Evolutionary conservation across 441 rosid genomes (phyloP).

Genomic region (Bruguiera hainesii): DNA sequence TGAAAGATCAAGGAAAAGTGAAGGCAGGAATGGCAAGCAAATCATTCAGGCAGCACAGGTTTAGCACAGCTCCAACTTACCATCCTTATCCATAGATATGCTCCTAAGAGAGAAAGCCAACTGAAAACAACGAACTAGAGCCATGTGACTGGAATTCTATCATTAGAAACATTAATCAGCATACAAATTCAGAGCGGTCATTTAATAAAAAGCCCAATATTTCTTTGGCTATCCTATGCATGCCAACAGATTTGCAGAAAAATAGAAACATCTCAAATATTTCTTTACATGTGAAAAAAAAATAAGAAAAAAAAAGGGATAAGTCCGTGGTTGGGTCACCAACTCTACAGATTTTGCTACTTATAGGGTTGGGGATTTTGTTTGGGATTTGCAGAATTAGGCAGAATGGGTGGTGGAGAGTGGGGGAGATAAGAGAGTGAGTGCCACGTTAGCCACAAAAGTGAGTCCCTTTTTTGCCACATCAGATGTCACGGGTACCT

Average conservation of each 20-base stretch:
- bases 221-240: slow-evolving; percentile 12
- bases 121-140: slow-evolving; percentile 84
- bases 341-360: too few species aligned
- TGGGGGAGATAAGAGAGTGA: too few species aligned
- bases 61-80: slow-evolving; percentile 33
- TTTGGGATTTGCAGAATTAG: too few species aligned
- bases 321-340: too few species aligned
- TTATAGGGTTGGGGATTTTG: too few species aligned
- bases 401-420: too few species aligned
- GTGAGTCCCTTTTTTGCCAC: too few species aligned
- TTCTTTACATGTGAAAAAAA: too few species aligned
- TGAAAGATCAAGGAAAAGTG: not conserved
- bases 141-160: slow-evolving; percentile 80
- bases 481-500: too few species aligned
- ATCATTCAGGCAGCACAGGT: not conserved
- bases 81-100: slow-evolving; percentile 65
- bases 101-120: slow-evolving; percentile 80
- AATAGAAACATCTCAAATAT: not conserved
- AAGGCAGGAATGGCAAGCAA: not conserved
- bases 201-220: slow-evolving; percentile 1
- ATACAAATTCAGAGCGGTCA: not conserved
- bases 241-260: not conserved
- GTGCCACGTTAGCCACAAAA: too few species aligned
- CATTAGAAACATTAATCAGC: slow-evolving; percentile 24
- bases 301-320: too few species aligned